phyloP scores from a whole-genome alignment of 805 yeast species.

The Metschnikowia dekortorum region DNA sequence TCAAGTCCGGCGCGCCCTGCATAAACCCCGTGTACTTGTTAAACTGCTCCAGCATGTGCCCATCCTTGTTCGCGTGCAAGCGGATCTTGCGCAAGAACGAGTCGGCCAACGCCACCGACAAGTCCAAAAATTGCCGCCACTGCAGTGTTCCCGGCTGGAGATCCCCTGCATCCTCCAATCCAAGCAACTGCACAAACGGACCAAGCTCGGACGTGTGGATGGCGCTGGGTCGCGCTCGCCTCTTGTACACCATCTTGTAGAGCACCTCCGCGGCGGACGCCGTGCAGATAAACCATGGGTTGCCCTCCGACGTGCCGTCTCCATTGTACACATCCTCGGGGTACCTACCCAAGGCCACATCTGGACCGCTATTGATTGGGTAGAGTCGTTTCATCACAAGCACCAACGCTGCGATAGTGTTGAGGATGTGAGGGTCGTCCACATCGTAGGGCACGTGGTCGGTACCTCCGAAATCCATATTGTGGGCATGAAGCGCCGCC shows the following conservation, averaged over 20 bases:
- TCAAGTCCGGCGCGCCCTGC: constrained; percentile 83
- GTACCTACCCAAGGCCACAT: constrained; percentile 81
- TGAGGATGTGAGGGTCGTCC: constrained; percentile 52
- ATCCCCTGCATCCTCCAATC: constrained; percentile 3
- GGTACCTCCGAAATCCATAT: constrained; percentile 23
- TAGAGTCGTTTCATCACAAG: constrained; percentile 68
- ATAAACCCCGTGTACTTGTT: constrained; percentile 74
- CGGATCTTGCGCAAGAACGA: constrained; percentile 58
- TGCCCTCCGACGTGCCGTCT: constrained; percentile 64
- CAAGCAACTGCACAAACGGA: constrained; percentile 6
- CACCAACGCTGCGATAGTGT: constrained; percentile 59
- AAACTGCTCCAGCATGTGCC: constrained; percentile 85
- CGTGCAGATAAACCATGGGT: constrained; percentile 89
- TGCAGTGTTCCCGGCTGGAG: constrained; percentile 39
- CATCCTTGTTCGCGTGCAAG: constrained; percentile 56
- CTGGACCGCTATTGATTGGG: constrained; percentile 63
- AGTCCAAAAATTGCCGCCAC: constrained; percentile 42
- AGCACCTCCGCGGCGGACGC: constrained; percentile 63
- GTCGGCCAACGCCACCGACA: constrained; percentile 57
- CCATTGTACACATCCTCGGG: constrained; percentile 93
- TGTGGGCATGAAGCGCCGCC: constrained; percentile 48
- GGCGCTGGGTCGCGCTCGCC: constrained; percentile 37
- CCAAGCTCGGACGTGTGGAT: constrained; percentile 31
- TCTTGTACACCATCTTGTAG: constrained; percentile 49
- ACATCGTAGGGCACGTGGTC: constrained; percentile 59